Evolutionary conservation across 1,284 basidiomycete genomes (phyloP).

Genomic region (Exobasidium rhododendri): DNA sequence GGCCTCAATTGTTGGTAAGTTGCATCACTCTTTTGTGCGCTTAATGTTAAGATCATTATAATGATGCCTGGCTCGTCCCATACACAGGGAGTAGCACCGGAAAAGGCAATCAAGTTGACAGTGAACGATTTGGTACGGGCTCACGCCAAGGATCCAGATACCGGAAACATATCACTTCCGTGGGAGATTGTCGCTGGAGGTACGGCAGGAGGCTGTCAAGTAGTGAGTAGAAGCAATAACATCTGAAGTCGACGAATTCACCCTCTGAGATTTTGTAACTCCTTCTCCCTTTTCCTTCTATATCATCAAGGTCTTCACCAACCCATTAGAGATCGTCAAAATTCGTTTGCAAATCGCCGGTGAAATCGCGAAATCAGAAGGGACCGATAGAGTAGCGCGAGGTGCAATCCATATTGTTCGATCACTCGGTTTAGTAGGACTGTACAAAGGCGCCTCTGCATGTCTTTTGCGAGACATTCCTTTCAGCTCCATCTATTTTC

Average conservation of each 20-base stretch:
- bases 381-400: slow-evolving; percentile 71
- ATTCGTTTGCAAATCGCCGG: slow-evolving; percentile 96
- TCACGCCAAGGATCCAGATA: slow-evolving; percentile 84
- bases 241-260: slow-evolving; percentile 57
- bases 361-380: slow-evolving; percentile 73
- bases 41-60: not conserved
- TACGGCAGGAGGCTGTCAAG: slow-evolving; percentile 92
- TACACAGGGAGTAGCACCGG: slow-evolving; percentile 78
- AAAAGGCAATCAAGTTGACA: slow-evolving; percentile 92
- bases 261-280: no score
- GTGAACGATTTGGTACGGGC: slow-evolving; percentile 89
- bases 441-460: slow-evolving; percentile 86
- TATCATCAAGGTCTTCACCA: slow-evolving; percentile 68
- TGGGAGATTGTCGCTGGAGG: slow-evolving; percentile 93
- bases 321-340: slow-evolving; percentile 82
- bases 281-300: no score
- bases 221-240: slow-evolving; percentile 62
- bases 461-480: slow-evolving; percentile 87
- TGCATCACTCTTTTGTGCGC: not conserved
- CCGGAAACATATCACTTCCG: slow-evolving; percentile 77
- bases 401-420: slow-evolving; percentile 90
- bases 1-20: slow-evolving; percentile 75
- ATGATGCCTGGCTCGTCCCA: not conserved
- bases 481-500: slow-evolving; percentile 62
- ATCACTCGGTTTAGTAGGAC: slow-evolving; percentile 82